A percentile compares a stretch with the other conserved stretches of the same genome.
Evolutionary conservation across 108 stramenopile species (phyloP).

Genomic region (Pseudonitzschia multiseries): DNA sequence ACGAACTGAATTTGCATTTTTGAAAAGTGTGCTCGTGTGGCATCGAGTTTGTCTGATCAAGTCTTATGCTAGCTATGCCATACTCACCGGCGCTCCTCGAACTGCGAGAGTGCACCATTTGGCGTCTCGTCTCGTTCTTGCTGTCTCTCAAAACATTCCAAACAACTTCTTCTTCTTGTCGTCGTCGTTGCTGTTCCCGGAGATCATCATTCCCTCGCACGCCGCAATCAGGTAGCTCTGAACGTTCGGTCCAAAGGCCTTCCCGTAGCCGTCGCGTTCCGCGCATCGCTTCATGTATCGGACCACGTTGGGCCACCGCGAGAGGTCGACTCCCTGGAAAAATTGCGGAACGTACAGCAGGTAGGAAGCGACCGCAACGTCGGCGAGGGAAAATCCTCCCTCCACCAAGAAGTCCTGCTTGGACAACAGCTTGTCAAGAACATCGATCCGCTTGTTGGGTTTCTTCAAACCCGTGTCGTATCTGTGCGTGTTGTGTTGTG

Average conservation of each 20-base stretch:
- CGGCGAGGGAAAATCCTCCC: conserved; percentile 66
- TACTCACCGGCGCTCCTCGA: too few relatives aligned
- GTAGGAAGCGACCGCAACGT: conserved; percentile 85
- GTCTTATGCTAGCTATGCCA: too few relatives aligned
- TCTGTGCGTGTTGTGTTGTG: conserved; percentile 11
- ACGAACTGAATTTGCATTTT: too few relatives aligned
- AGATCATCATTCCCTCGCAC: conserved; percentile 43
- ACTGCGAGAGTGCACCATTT: neutral
- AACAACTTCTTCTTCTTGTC: conserved; percentile 16
- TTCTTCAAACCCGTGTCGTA: conserved; percentile 77
- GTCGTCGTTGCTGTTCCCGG: neutral
- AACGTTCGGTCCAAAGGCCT: conserved; percentile 73
- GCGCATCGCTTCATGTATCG: conserved; percentile 82
- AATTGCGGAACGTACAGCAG: conserved; percentile 86
- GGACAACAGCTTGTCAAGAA: conserved; percentile 59
- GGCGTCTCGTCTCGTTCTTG: neutral
- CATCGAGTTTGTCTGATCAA: too few relatives aligned
- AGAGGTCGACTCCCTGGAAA: conserved; percentile 66
- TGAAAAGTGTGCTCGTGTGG: too few relatives aligned
- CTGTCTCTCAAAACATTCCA: neutral
- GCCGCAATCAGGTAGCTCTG: conserved; percentile 51
- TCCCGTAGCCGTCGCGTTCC: conserved; percentile 58
- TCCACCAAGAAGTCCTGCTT: conserved; percentile 56
- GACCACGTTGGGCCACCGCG: conserved; percentile 70
- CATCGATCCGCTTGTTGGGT: conserved; percentile 62